Percentiles rank a stretch among this genome's conserved stretches.
Evolutionary conservation across 768 basidiomycete genomes (phyloP).

Genomic region (Rubroboletus satanas): DNA sequence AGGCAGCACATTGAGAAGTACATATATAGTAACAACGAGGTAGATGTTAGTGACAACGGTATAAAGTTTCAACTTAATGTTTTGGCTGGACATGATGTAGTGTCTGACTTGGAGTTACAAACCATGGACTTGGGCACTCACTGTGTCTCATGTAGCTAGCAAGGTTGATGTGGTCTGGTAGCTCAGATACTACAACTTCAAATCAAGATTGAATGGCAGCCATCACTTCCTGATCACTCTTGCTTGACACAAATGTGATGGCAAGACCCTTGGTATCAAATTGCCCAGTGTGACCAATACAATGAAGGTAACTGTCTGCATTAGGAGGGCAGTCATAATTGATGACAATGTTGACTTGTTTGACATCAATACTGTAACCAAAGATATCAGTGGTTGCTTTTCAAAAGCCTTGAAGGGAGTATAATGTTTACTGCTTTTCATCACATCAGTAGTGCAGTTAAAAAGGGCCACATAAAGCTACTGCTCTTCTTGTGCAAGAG

Average conservation of each 20-base stretch:
- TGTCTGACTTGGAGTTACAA: no score
- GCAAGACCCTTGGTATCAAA: slow-evolving; percentile 99
- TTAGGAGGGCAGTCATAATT: slow-evolving; percentile 98
- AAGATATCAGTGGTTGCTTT: slow-evolving; percentile 99
- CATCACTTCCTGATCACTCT: slow-evolving; percentile 92
- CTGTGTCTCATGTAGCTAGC: slow-evolving; percentile 97
- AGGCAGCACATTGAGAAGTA: no score
- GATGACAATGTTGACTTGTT: slow-evolving; percentile 98
- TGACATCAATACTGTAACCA: slow-evolving; percentile 98
- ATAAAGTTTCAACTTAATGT: no score
- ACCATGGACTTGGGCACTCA: no score
- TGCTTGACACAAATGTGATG: slow-evolving; percentile 92
- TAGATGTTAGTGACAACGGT: no score
- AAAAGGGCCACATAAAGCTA: slow-evolving; percentile 37
- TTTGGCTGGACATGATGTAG: no score
- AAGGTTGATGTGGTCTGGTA: slow-evolving; percentile 91
- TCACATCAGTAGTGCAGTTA: slow-evolving; percentile 2
- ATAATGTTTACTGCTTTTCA: slow-evolving; percentile 81
- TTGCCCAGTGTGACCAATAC: slow-evolving; percentile 97
- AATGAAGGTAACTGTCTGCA: slow-evolving; percentile 97
- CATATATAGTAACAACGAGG: no score
- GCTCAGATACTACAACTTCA: slow-evolving; percentile 93
- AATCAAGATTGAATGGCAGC: slow-evolving; percentile 92
- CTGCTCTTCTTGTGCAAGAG: slow-evolving; percentile 94
- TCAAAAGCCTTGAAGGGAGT: slow-evolving; percentile 99